Percentiles rank a stretch among this genome's conserved stretches.
These are phyloP conservation scores for Leavenworthia alabamica DNA, from an alignment of 345 rosid genomes.

Conservation along the genomic window DNA sequence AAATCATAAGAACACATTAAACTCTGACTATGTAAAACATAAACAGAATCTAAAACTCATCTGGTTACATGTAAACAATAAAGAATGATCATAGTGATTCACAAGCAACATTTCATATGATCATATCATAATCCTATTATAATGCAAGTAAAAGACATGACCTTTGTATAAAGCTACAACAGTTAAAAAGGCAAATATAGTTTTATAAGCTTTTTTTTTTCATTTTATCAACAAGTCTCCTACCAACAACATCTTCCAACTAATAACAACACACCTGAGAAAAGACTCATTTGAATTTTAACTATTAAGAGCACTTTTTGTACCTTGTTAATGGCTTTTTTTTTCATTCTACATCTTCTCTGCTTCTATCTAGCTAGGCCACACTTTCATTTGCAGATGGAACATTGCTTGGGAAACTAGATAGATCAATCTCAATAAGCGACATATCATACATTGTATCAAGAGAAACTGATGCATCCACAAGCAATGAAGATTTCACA, in stretches of 20 bases:
- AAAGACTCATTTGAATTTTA: conserved; percentile 12
- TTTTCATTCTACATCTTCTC: conserved; percentile 26
- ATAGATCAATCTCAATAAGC: conserved; percentile 81
- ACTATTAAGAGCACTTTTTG: conserved; percentile 13
- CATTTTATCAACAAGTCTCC: conserved; percentile 14
- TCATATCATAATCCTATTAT: conserved; percentile 12
- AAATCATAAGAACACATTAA: not conserved
- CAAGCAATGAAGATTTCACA: conserved; percentile 60
- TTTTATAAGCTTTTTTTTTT: conserved; percentile 8
- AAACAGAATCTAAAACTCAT: not conserved
- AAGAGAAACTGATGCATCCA: conserved; percentile 51
- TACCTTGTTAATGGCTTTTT: conserved; percentile 18
- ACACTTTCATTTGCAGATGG: conserved; percentile 67
- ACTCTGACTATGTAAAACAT: not conserved
- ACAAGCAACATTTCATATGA: not conserved
- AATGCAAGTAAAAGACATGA: conserved; percentile 15
- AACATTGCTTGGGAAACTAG: conserved; percentile 63
- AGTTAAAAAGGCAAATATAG: not conserved
- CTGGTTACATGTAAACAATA: conserved; percentile 7
- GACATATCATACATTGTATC: conserved; percentile 70
- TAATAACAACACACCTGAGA: conserved; percentile 28
- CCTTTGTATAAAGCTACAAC: not conserved
- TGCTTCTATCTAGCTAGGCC: conserved; percentile 45
- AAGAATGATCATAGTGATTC: conserved; percentile 6
- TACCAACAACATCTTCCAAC: conserved; percentile 17